Evolutionary conservation across 2,329 filamentous ascomycete species (phyloP), one percentile per base, ranked within the genome.

Genomic region (Leptographium lundbergii): DNA sequence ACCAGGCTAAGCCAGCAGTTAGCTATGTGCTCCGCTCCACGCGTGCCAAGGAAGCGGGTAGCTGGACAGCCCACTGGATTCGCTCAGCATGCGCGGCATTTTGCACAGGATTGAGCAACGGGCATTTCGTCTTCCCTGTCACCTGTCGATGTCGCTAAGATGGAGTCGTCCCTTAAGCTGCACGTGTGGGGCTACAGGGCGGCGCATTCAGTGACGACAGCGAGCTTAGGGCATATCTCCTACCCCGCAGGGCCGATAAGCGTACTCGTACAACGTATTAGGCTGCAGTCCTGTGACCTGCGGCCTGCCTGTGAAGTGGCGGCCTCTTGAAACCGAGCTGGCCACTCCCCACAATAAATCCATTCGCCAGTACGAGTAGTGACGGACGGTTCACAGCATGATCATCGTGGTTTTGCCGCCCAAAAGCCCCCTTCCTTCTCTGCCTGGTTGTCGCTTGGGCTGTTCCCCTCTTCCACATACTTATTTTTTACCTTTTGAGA

Each of bases 261-360:
- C 42, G 32, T 34, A 34, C 32, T 10, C 9, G 32, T 34, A 10
- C 32, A 34, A 34, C 32, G 32, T 34, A 34, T 34, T 34, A 34
- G 42, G 42, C 19, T 45, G 42, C 3, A 19, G 39, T 19, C 14
- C 42, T 45, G 42, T 39, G 13, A 39, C 36, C 14, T 29, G 7
- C 27, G 32, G 32, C 32, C 32, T 34, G 32, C 6, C 14, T 39
- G 36, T 17, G 13, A 39, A 10, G 51, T 29, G 48, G 48, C 48
- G 24, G 48, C 82, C 81, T 63, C 81, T 81, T 36, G 71, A 71
- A 0, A 82, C 74, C 1, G 0, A 80, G 80, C 63, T 84, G 81
- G 7, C 74, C 66, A 0, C 79, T 36, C 32, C 32, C 53, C 24
- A 27, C 48, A 51, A 51, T 51, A 29, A 51, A 51, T 29, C 24